A percentile compares a stretch with the other conserved stretches of the same genome.
phyloP scores from a whole-genome alignment of 2,329 filamentous ascomycete species.

The Phialophora verrucosa region DNA sequence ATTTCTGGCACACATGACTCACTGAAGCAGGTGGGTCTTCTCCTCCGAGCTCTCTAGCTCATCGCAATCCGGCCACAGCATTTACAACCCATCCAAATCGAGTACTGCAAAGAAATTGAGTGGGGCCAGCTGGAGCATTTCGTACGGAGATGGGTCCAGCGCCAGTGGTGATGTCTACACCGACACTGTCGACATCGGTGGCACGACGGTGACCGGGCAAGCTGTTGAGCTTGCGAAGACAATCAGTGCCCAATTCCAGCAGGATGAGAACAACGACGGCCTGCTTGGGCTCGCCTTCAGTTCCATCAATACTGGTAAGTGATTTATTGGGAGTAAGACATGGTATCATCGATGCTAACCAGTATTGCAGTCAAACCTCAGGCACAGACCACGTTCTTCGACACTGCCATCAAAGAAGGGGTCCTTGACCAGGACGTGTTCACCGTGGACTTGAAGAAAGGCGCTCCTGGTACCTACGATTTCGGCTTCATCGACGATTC shows the following conservation, averaged over 20 bases:
- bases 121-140: constrained; percentile 64
- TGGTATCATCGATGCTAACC: neutral
- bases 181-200: constrained; percentile 68
- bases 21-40: constrained; percentile 65
- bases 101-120: constrained; percentile 52
- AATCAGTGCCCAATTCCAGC: constrained; percentile 60
- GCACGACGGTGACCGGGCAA: constrained; percentile 64
- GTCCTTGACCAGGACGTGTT: constrained; percentile 59
- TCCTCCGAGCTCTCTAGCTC: constrained; percentile 61
- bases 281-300: constrained; percentile 66
- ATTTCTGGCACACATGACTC: constrained; percentile 2
- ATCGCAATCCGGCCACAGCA: constrained; percentile 59
- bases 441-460: constrained; percentile 61
- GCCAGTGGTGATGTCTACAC: constrained; percentile 69
- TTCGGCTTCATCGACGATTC: constrained; percentile 64
- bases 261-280: constrained; percentile 62
- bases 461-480: constrained; percentile 59
- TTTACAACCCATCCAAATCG: constrained; percentile 61
- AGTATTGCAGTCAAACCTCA: constrained; percentile 50
- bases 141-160: constrained; percentile 69
- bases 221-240: constrained; percentile 69
- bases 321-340: no score
- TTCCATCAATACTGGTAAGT: constrained; percentile 60
- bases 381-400: constrained; percentile 64
- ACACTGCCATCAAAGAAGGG: constrained; percentile 58